Evolutionary conservation across 345 rosid genomes (phyloP).

Genomic region (Cardamine resedifolia): DNA sequence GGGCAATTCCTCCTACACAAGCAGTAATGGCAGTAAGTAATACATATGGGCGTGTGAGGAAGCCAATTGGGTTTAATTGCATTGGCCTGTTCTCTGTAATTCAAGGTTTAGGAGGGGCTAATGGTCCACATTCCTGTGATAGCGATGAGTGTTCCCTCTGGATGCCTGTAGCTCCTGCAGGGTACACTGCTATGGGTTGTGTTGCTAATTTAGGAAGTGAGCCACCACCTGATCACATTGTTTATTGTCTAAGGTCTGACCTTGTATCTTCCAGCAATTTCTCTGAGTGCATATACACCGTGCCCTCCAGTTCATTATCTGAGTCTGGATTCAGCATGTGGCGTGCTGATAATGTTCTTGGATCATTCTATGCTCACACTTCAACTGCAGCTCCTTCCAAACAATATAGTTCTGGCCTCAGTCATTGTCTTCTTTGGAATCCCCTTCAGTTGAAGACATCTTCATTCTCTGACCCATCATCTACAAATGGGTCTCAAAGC

Average conservation of each 20-base stretch:
- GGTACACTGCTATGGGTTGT: conserved; percentile 86
- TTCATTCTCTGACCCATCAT: conserved; percentile 39
- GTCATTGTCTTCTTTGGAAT: conserved; percentile 80
- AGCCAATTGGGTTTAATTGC: conserved; percentile 74
- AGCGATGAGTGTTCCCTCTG: conserved; percentile 80
- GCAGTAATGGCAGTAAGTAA: conserved; percentile 93
- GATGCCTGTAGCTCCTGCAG: conserved; percentile 94
- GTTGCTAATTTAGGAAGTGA: conserved; percentile 78
- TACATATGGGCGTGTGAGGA: conserved; percentile 92
- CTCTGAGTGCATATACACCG: conserved; percentile 77
- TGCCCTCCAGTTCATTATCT: conserved; percentile 47
- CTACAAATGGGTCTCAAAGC: conserved; percentile 39
- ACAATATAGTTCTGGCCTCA: conserved; percentile 56
- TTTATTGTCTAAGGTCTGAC: conserved; percentile 90
- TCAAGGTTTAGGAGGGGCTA: conserved; percentile 50
- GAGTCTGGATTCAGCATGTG: conserved; percentile 89
- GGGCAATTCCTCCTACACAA: conserved; percentile 95
- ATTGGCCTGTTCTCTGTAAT: conserved; percentile 64
- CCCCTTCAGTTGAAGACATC: conserved; percentile 50
- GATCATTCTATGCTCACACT: conserved; percentile 83
- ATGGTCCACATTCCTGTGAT: conserved; percentile 38
- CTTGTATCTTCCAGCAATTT: conserved; percentile 82
- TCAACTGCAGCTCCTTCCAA: conserved; percentile 62
- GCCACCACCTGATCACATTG: conserved; percentile 81
- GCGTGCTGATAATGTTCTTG: conserved; percentile 90